Evolutionary conservation across 257 asterid genomes (phyloP).

Genomic region (Nemophila menziesii): DNA sequence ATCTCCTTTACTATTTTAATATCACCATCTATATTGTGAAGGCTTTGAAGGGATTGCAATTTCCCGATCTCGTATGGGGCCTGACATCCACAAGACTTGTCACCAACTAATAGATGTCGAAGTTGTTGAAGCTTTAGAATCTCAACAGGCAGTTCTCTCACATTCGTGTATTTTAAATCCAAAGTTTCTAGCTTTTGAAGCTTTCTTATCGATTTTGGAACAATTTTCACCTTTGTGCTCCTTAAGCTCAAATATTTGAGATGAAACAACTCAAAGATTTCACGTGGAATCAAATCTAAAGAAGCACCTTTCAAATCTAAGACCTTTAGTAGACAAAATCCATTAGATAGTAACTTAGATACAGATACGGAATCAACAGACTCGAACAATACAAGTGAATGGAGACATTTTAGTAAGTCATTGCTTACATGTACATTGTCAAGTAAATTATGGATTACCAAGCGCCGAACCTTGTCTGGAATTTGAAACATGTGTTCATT

Average conservation of each 20-base stretch:
- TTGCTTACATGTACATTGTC: not conserved
- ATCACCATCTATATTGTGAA: too few relatives aligned
- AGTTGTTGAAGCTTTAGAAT: too few relatives aligned
- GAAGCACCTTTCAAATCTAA: not conserved
- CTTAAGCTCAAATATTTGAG: constrained; percentile 6
- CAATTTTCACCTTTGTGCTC: constrained; percentile 2
- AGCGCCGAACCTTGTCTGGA: not conserved
- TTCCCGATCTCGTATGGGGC: too few relatives aligned
- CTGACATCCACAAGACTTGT: too few relatives aligned
- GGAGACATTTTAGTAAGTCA: too few relatives aligned
- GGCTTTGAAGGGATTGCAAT: too few relatives aligned
- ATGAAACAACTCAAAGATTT: too few relatives aligned
- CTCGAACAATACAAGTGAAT: not conserved
- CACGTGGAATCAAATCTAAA: constrained; percentile 1
- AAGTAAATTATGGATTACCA: too few relatives aligned
- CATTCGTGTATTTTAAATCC: not conserved
- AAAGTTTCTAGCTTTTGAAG: not conserved
- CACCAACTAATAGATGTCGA: too few relatives aligned
- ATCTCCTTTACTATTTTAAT: too few relatives aligned
- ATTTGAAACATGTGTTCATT: not conserved
- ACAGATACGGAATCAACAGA: not conserved
- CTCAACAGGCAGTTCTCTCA: not conserved
- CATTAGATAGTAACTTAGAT: not conserved
- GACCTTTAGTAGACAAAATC: not conserved
- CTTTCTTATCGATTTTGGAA: too few relatives aligned